Base-by-base conservation (phyloP, 495 filamentous ascomycete genomes). In the Penicillium steckii region DNA sequence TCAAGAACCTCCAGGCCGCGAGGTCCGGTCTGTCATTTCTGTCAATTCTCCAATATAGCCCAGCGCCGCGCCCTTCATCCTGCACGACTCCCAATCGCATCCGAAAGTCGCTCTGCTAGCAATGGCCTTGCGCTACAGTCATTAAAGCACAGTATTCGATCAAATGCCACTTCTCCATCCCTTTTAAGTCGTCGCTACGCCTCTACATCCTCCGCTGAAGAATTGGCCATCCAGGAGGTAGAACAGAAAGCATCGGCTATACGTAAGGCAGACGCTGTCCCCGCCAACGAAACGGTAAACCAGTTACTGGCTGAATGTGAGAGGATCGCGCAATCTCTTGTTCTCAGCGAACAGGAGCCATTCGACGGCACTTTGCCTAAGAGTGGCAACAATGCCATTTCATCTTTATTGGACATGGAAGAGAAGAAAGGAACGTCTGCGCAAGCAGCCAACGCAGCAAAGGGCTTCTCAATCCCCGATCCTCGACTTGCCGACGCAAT, bases 401-500 rank as follows among this genome's bases (percentile, higher is more conserved):
- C 78, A 4, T 78, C 73, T 22, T 50, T 84, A 17, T 63, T 84
- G 7, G 67, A 73, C 18, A 72, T 85, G 9, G 76, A 81, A 26
- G 80, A 82, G 53, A 69, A 73, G 53, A 62, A 51, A 26, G 51
- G 42, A 22, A 18, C 21, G 8, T 27, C 15, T 18, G 48, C 42
- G 30, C 57, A 21, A 40, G 55, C n/a, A 42, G 22, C 29, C 23
- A 1, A n/a, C 12, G 35, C 35, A 37, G 38, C 50, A 17, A 58
- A 62, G 29, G 32, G 54, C 19, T 40, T 48, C 24, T 24, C 52
- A 29, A 64, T 53, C 19, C 24, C 60, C 2, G 57, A 64, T 18
- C 52, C 59, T 13, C 55, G 48, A 12, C 43, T 70, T 26, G 69
- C 74, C 23, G 73, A 80, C 10, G 55, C 67, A 10, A 62, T 88